Conservation (phyloP, 331 rosid genomes). For the Quercus phellos region DNA sequence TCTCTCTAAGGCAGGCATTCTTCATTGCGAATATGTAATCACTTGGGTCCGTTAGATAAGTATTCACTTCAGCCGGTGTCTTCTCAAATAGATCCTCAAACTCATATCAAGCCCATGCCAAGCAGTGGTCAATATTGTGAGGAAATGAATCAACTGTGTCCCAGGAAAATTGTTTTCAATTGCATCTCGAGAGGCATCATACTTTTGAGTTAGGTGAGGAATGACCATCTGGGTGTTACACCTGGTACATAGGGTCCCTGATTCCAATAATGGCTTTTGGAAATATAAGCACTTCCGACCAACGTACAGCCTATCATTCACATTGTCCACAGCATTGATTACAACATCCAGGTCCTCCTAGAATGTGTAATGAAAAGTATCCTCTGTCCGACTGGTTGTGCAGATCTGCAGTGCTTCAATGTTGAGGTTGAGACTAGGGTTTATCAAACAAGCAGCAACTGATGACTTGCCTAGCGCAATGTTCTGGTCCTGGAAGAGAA, state of each 20-base stretch:
- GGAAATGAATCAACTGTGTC: slow-evolving; percentile 96
- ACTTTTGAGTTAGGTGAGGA: slow-evolving; percentile 90
- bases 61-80: slow-evolving; percentile 88
- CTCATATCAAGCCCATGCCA: slow-evolving; percentile 98
- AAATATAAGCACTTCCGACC: slow-evolving; percentile 94
- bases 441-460: slow-evolving; percentile 77
- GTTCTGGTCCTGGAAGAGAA: slow-evolving; percentile 97
- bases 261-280: slow-evolving; percentile 97
- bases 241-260: slow-evolving; percentile 92
- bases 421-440: slow-evolving; percentile 42
- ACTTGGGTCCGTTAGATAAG: slow-evolving; percentile 64
- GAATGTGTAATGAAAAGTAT: slow-evolving; percentile 72
- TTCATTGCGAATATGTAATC: slow-evolving; percentile 61
- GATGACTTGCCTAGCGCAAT: slow-evolving; percentile 93
- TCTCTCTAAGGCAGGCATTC: slow-evolving; percentile 47
- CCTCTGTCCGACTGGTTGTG: slow-evolving; percentile 78
- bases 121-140: slow-evolving; percentile 91
- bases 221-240: slow-evolving; percentile 98
- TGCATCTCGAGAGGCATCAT: slow-evolving; percentile 96
- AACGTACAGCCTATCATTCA: slow-evolving; percentile 82
- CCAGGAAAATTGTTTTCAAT: slow-evolving; percentile 98
- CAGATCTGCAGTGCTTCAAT: slow-evolving; percentile 85
- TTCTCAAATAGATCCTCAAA: slow-evolving; percentile 95
- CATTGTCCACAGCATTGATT: slow-evolving; percentile 86
- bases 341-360: slow-evolving; percentile 85